Base-by-base conservation (phyloP, 208 protist species). In the Trypanosomatidae sp. region DNA sequence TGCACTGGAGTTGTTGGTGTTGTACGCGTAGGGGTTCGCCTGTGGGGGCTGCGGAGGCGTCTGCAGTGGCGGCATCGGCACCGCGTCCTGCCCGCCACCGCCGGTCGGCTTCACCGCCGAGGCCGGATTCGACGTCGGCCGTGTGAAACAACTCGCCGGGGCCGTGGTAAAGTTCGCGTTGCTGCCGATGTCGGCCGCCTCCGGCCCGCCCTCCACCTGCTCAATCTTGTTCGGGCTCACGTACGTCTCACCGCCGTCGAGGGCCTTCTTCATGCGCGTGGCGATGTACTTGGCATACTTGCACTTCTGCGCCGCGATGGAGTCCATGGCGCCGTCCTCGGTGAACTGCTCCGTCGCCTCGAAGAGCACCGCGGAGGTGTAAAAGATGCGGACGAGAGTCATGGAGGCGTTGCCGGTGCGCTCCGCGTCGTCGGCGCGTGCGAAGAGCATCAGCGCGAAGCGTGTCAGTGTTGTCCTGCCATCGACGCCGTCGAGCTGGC, bases 291-390 rank as follows among this genome's bases (percentile, higher is more conserved):
- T 91, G 1, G 91, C 91, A 60, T 96, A 96, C 60, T 87, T 86
- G 43, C 82, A 87, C 73, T 92, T 92, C 66, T 93, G 78, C 30
- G 75, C 78, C 7, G 89, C 86, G 28, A 94, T 85, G 28, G 66
- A 53, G 66, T 96, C 87, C 70, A 94, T 72, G 62, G 73, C 8
- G 17, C 85, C 88, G 56, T 88, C 79, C 19, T 86, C 77, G n/a
- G 80, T 93, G 71, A 94, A 96, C 78, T 94, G 89, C 70, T 41
- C 86, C 65, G 91, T 96, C 10, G 91, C 91, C 66, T 94, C 89
- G 66, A 96, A 87, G 1, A 96, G 71, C 19, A 93, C 28, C 0
- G 89, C 73, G 25, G 89, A 5, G 60, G 91, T 82, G 76, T 91
- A 93, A 58, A 96, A 96, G 46, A 87, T 67, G 4, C 83, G 86